Evolutionary conservation across 495 filamentous ascomycete genomes (phyloP).

Genomic region (Rostrohypoxylon terebratum): DNA sequence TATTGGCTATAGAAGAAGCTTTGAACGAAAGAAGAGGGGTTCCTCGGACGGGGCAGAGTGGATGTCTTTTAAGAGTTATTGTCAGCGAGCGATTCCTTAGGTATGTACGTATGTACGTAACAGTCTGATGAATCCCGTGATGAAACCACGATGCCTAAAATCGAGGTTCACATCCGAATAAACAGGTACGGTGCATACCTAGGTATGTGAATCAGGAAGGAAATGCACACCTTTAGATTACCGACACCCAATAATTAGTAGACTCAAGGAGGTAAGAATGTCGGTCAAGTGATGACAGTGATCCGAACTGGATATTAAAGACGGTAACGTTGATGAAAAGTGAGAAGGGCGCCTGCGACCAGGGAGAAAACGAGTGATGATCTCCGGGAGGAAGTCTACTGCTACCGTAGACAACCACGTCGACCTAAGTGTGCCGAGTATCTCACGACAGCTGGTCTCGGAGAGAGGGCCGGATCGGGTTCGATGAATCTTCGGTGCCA

Average conservation of each 20-base stretch:
- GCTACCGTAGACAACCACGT: slow-evolving; percentile 60
- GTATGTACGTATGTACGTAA: background rate
- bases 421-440: slow-evolving; percentile 45
- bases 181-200: background rate
- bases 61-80: background rate
- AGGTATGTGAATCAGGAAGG: background rate
- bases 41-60: slow-evolving; percentile 9
- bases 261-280: slow-evolving; percentile 18
- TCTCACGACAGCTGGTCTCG: slow-evolving; percentile 51
- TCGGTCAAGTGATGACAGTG: slow-evolving; percentile 28
- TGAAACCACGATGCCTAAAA: background rate
- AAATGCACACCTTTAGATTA: slow-evolving; percentile 35
- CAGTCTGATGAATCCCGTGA: background rate
- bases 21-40: slow-evolving; percentile 10
- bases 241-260: slow-evolving; percentile 17
- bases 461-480: slow-evolving; percentile 36
- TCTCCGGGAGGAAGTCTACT: slow-evolving; percentile 61
- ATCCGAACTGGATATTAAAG: slow-evolving; percentile 43
- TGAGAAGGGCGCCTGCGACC: slow-evolving; percentile 69
- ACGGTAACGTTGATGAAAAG: slow-evolving; percentile 56
- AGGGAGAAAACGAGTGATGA: slow-evolving; percentile 53
- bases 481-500: slow-evolving; percentile 43
- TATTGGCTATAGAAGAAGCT: slow-evolving; percentile 8
- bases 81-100: slow-evolving; percentile 21
- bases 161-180: background rate